phyloP scores from a whole-genome alignment of 2,329 filamentous ascomycete species.

The Fusarium keratoplasticum region DNA sequence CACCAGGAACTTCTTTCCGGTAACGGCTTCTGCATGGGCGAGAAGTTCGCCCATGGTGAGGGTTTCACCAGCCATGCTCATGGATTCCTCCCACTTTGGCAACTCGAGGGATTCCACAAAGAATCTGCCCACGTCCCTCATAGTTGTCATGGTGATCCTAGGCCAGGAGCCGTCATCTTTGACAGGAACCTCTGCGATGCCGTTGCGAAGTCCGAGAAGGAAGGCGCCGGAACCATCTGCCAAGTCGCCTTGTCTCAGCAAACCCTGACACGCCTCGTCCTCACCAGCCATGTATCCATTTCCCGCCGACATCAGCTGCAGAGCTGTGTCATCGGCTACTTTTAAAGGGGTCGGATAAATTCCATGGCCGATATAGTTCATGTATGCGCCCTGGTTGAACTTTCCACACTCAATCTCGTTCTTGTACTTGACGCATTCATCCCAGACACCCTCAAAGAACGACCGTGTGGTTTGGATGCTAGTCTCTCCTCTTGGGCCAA shows the following conservation, averaged over 20 bases:
- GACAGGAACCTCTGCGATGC: background rate
- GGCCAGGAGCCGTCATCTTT: background rate
- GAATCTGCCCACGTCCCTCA: background rate
- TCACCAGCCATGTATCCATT: background rate
- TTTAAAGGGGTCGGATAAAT: background rate
- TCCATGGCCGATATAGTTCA: background rate
- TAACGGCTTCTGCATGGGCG: background rate
- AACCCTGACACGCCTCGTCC: background rate
- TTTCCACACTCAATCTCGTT: background rate
- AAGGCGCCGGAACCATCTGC: background rate
- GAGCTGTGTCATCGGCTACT: background rate
- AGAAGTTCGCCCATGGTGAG: background rate
- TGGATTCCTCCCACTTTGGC: background rate
- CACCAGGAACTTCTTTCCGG: background rate
- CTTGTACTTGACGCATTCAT: background rate
- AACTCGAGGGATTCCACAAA: background rate
- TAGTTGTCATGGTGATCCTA: background rate
- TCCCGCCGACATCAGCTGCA: background rate
- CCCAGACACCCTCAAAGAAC: background rate
- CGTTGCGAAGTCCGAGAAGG: background rate
- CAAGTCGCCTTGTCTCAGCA: background rate
- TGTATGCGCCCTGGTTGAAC: background rate
- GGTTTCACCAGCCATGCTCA: background rate
- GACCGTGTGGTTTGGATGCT: background rate
- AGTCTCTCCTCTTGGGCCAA: background rate